Evolutionary conservation across 305 asterid species (phyloP), one percentile per base, ranked within the genome.

Genomic region (Euphrasia arctica): DNA sequence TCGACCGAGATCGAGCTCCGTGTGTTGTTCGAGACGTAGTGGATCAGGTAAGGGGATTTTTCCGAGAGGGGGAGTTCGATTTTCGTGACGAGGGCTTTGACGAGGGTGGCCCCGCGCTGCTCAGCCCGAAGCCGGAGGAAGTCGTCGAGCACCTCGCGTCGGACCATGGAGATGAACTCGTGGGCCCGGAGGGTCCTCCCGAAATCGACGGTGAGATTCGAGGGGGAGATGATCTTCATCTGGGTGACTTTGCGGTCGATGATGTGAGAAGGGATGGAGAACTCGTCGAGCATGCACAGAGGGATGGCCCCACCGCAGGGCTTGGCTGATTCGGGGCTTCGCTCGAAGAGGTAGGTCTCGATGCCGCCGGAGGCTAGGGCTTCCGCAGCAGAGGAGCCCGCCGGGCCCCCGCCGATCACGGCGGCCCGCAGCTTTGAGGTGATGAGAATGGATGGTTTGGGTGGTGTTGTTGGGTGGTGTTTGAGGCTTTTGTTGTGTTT

Each of bases 221-320:
- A 88, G 18, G 95, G 97, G 0, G 97, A 90, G 13, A 88, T 79
- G 72, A 90, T 85, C 74, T 80, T 80, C 97, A 88, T 82, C 60
- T 84, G 81, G 25, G 96, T 85, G 70, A 90, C 96, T 60, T 75
- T 85, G 5, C 95, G 90, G 73, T 88, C 97, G n/a, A 90, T 74
- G 22, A 90, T 87, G 64, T 77, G 75, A 5, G 68, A 4, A 5
- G 97, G 97, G 64, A 90, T 83, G 55, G 80, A 69, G 85, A 90
- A 90, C 64, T 90, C 97, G n/a, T 86, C 86, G 29, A 90, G 80
- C 97, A 90, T 90, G 75, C 97, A 90, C 1, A 88, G 78, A n/a
- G 97, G 97, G 70, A 90, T 88, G 28, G 97, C 97, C n/a, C 96
- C 96, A 34, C 97, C 97, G 49, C 97, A 90, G 13, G 97, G 97